These are phyloP conservation scores for Candida parachauliodes DNA, from an alignment of 805 yeast genomes.

Conservation along the genomic window DNA sequence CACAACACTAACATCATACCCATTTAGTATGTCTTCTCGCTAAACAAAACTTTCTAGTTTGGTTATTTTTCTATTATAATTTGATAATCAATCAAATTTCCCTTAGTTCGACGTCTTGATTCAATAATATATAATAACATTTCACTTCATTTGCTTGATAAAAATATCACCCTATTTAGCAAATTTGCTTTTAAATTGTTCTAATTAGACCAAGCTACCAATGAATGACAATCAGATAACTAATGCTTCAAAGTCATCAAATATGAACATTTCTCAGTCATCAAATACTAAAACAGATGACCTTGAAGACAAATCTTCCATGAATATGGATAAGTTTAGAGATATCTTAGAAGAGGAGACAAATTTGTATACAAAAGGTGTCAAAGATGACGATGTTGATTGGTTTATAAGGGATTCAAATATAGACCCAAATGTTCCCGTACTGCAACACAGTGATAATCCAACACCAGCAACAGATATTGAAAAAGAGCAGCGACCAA, in stretches of 20 bases:
- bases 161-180: too few species aligned
- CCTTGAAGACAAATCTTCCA: conserved; percentile 12
- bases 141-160: too few species aligned
- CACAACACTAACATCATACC: too few species aligned
- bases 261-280: background rate
- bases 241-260: background rate
- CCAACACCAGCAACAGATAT: background rate
- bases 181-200: too few species aligned
- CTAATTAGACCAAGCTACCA: too few species aligned
- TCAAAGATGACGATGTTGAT: conserved; percentile 44
- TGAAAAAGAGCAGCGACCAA: background rate
- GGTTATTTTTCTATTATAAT: too few species aligned
- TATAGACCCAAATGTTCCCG: conserved; percentile 8
- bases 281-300: background rate
- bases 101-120: too few species aligned
- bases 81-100: too few species aligned
- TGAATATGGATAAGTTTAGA: conserved; percentile 20
- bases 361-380: conserved; percentile 22
- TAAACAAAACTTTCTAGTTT: too few species aligned
- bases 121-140: too few species aligned
- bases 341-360: conserved; percentile 21
- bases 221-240: background rate
- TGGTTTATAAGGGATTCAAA: conserved; percentile 47
- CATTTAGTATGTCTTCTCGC: too few species aligned
- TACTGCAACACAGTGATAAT: background rate